Percentiles rank a stretch among this genome's conserved stretches.
Evolutionary conservation across 129 eudicot species (phyloP).

Genomic region (Glebionis coronaria): DNA sequence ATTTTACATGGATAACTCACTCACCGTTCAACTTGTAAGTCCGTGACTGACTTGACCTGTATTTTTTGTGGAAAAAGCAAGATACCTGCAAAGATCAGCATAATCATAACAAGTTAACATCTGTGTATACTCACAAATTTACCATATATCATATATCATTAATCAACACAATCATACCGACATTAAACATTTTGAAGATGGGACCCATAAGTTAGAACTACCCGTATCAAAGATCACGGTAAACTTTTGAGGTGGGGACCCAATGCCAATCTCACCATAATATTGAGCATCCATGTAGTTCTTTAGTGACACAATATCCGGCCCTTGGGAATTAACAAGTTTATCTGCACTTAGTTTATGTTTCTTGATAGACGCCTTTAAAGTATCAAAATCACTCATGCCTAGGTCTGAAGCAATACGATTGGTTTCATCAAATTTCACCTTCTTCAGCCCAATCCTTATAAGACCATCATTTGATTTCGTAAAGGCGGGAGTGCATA

Average conservation of each 20-base stretch:
- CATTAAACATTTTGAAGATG: slow-evolving; percentile 53
- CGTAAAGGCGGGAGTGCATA: slow-evolving; percentile 36
- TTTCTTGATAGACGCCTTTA: slow-evolving; percentile 30
- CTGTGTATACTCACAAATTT: background rate
- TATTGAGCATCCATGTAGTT: slow-evolving; percentile 79
- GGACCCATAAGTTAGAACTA: slow-evolving; percentile 68
- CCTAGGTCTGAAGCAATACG: slow-evolving; percentile 39
- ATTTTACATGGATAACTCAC: slow-evolving; percentile 5
- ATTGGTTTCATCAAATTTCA: slow-evolving; percentile 36
- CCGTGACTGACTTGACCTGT: slow-evolving; percentile 47
- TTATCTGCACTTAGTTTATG: slow-evolving; percentile 20
- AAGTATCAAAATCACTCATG: slow-evolving; percentile 27
- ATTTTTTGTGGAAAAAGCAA: slow-evolving; percentile 53
- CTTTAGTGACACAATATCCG: slow-evolving; percentile 52
- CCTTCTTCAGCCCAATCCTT: slow-evolving; percentile 47
- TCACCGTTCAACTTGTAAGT: slow-evolving; percentile 51
- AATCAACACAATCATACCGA: slow-evolving; percentile 44
- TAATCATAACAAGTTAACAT: background rate
- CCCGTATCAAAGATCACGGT: slow-evolving; percentile 70
- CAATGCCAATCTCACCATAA: slow-evolving; percentile 59
- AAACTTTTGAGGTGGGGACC: slow-evolving; percentile 60
- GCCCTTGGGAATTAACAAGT: slow-evolving; percentile 29
- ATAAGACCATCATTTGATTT: slow-evolving; percentile 48
- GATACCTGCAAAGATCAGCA: slow-evolving; percentile 37
- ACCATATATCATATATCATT: background rate